Conservation (phyloP, 2,329 filamentous ascomycete genomes). For the Alternaria atra region DNA sequence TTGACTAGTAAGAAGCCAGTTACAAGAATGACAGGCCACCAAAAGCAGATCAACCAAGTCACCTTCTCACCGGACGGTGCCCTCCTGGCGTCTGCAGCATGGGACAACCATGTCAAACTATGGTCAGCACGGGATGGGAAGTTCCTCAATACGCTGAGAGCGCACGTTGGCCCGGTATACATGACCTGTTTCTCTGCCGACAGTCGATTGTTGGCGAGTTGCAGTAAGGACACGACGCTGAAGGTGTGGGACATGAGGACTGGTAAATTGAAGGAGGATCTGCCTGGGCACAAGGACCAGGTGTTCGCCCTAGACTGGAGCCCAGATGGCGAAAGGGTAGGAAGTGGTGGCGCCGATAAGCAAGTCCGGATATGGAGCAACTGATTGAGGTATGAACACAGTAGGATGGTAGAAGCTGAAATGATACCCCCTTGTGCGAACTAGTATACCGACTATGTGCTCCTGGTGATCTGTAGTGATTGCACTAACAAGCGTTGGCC, state of each 20-base stretch:
- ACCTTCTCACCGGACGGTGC: slow-evolving; percentile 90
- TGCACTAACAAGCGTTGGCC: neutral
- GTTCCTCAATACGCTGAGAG: slow-evolving; percentile 87
- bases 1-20: slow-evolving; percentile 79
- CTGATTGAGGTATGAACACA: slow-evolving; percentile 40
- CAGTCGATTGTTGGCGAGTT: slow-evolving; percentile 85
- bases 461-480: neutral
- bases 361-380: slow-evolving; percentile 71
- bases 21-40: slow-evolving; percentile 88
- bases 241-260: slow-evolving; percentile 94
- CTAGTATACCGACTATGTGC: neutral
- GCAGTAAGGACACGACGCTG: slow-evolving; percentile 89
- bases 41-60: slow-evolving; percentile 96
- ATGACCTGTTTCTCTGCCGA: slow-evolving; percentile 93
- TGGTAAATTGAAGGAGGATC: slow-evolving; percentile 80
- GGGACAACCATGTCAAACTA: slow-evolving; percentile 94
- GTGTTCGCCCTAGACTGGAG: slow-evolving; percentile 97
- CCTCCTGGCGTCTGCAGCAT: slow-evolving; percentile 86
- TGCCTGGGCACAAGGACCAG: slow-evolving; percentile 91
- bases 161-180: slow-evolving; percentile 91
- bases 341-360: slow-evolving; percentile 93
- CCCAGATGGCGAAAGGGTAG: slow-evolving; percentile 86
- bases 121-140: slow-evolving; percentile 81
- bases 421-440: slow-evolving; percentile 19
- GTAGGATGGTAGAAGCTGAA: slow-evolving; percentile 10